Evolutionary conservation across 2,329 filamentous ascomycete species (phyloP).

Genomic region (Botrytis fragariae): DNA sequence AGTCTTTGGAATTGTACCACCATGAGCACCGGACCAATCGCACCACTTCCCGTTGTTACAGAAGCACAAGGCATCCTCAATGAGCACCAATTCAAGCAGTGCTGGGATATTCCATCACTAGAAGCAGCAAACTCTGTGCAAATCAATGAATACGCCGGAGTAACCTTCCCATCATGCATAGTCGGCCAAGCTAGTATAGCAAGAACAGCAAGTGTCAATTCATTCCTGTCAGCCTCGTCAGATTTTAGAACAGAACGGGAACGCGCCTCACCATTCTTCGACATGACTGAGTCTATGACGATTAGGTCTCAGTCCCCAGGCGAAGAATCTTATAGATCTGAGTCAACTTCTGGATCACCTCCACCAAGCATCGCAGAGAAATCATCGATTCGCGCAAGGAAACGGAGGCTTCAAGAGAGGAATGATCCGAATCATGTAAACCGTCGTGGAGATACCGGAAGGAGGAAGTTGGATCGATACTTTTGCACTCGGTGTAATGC

Average conservation of each 20-base stretch:
- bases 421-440: neutral
- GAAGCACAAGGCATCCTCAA: neutral
- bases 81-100: neutral
- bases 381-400: neutral
- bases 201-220: neutral
- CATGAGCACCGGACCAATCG: neutral
- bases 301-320: neutral
- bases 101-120: neutral
- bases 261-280: neutral
- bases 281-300: neutral
- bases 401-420: neutral
- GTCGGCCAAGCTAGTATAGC: neutral
- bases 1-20: neutral
- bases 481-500: conserved; percentile 3
- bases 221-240: neutral
- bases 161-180: neutral
- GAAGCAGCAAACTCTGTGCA: neutral
- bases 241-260: neutral
- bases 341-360: conserved; percentile 4
- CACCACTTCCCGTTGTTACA: neutral
- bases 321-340: neutral
- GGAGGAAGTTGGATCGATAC: conserved; percentile 5
- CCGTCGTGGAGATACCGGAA: conserved; percentile 3
- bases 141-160: neutral
- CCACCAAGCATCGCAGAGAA: neutral